phyloP scores from a whole-genome alignment of 2,329 filamentous ascomycete genomes.

The Ophiostoma novo-ulmi region DNA sequence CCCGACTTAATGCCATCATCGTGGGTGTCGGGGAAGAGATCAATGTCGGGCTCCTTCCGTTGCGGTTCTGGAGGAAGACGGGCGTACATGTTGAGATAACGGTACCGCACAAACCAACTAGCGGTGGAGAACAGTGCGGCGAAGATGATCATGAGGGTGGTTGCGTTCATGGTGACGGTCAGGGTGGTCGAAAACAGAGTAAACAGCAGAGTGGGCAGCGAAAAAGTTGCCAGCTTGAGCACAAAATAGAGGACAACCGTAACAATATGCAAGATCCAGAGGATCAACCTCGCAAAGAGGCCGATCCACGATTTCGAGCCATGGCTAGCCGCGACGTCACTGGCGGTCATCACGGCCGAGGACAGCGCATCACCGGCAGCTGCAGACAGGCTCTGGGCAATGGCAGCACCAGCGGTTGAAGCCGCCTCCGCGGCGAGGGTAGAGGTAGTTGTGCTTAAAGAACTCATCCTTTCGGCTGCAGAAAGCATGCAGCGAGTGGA shows the following conservation, averaged over 20 bases:
- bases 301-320: conserved; percentile 53
- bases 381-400: conserved; percentile 31
- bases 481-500: conserved; percentile 23
- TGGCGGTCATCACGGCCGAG: conserved; percentile 38
- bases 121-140: conserved; percentile 73
- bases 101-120: conserved; percentile 91
- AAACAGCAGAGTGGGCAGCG: conserved; percentile 82
- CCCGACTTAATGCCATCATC: conserved; percentile 87
- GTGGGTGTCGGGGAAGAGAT: conserved; percentile 88
- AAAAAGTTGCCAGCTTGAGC: conserved; percentile 81
- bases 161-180: conserved; percentile 98
- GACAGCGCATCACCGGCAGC: conserved; percentile 31
- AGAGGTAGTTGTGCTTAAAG: conserved; percentile 18
- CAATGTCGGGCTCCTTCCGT: conserved; percentile 90
- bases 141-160: conserved; percentile 81
- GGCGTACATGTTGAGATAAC: conserved; percentile 95
- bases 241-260: conserved; percentile 67
- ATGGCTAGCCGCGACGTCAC: conserved; percentile 37
- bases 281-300: conserved; percentile 50
- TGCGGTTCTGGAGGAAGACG: conserved; percentile 89
- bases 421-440: conserved; percentile 21
- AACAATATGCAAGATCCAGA: conserved; percentile 51
- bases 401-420: conserved; percentile 25
- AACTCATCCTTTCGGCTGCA: conserved; percentile 26
- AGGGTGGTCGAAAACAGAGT: conserved; percentile 84